Evolutionary conservation across 176 grass and related monocot genomes (phyloP).

Genomic region (Musa schizocarpa): DNA sequence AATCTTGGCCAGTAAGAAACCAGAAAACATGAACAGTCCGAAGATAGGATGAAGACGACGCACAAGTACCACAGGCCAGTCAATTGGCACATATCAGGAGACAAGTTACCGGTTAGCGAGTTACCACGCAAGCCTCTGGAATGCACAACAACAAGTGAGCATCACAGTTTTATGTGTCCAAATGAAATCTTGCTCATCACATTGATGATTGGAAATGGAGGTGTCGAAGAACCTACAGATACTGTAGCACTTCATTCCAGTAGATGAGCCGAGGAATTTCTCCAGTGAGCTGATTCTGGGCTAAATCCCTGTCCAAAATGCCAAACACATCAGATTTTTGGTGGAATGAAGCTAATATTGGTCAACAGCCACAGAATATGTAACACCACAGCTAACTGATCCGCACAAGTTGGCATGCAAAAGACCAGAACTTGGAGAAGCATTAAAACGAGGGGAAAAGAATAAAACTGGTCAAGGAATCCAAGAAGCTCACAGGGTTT

Average conservation of each 20-base stretch:
- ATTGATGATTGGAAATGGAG: slow-evolving; percentile 2
- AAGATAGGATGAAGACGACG: slow-evolving; percentile 22
- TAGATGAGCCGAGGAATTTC: slow-evolving; percentile 92
- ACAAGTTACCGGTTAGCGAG: slow-evolving; percentile 68
- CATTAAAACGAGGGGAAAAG: background rate
- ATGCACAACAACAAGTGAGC: slow-evolving; percentile 10
- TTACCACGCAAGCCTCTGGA: slow-evolving; percentile 84
- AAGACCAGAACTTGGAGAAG: background rate
- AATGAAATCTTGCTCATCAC: background rate
- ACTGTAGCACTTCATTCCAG: slow-evolving; percentile 99
- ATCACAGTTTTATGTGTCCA: background rate
- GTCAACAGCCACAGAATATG: background rate
- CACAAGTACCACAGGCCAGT: slow-evolving; percentile 99
- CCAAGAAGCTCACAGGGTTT: slow-evolving; percentile 61
- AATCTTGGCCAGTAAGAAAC: background rate
- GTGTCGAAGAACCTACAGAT: slow-evolving; percentile 43
- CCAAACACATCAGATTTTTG: slow-evolving; percentile 1
- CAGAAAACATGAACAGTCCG: background rate
- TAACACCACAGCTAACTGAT: too few species aligned
- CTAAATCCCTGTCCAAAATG: slow-evolving; percentile 54
- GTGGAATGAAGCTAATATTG: slow-evolving; percentile 2
- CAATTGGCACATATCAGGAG: slow-evolving; percentile 92
- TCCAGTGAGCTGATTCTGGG: slow-evolving; percentile 80
- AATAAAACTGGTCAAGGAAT: background rate
- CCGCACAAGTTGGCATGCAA: too few species aligned